These are phyloP conservation scores for Rhizophagus clarus DNA, from an alignment of 192 early-diverging fungal genomes.

Conservation along the genomic window DNA sequence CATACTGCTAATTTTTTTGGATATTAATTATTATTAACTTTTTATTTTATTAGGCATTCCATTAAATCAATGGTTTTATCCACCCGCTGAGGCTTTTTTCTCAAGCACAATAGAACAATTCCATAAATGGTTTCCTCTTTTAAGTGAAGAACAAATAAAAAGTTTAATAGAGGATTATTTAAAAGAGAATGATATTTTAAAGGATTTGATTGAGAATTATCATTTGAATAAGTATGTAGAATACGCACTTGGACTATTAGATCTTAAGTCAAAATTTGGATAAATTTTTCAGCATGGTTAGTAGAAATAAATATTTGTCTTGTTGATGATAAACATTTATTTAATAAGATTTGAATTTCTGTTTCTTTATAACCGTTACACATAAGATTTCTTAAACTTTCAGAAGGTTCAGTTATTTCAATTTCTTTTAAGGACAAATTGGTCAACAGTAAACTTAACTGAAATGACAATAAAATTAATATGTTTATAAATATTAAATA, in stretches of 20 bases:
- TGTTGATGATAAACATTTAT: no score
- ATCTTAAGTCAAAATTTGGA: neutral
- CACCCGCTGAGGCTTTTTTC: slow-evolving; percentile 8
- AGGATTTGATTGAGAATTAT: neutral
- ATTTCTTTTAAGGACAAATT: no score
- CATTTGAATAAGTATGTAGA: slow-evolving; percentile 10
- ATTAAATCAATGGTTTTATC: slow-evolving; percentile 18
- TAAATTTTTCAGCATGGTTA: no score
- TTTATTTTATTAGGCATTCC: neutral
- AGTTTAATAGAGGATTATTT: slow-evolving; percentile 12
- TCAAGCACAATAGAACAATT: slow-evolving; percentile 15
- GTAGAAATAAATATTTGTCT: no score
- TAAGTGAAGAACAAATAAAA: slow-evolving; percentile 2
- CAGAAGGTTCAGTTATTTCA: no score
- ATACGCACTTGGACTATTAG: neutral
- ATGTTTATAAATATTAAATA: no score
- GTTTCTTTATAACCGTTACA: no score
- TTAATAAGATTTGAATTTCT: no score
- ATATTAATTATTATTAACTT: neutral
- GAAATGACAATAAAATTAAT: no score
- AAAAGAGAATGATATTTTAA: neutral
- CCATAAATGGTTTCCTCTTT: neutral
- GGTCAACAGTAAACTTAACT: no score
- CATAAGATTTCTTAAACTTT: no score
- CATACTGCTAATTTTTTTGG: neutral